These are phyloP conservation scores for Streptanthus diversifolius DNA, from an alignment of 345 rosid genomes.

Conservation along the genomic window DNA sequence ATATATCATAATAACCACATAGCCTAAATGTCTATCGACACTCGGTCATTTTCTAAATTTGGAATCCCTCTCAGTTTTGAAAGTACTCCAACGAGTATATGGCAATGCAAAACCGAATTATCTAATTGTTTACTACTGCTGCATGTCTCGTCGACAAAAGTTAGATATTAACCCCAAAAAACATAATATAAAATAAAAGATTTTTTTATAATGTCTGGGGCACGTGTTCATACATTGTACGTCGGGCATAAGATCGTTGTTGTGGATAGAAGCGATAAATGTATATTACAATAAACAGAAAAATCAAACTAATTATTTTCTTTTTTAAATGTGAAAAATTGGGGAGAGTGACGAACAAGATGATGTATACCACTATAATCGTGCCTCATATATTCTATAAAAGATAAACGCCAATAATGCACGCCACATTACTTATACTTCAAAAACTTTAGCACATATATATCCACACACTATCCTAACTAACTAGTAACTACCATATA, in stretches of 20 bases:
- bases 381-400: slow-evolving; percentile 23
- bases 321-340: background rate
- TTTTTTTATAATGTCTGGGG: background rate
- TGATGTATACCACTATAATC: slow-evolving; percentile 37
- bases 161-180: background rate
- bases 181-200: background rate
- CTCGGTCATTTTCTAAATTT: background rate
- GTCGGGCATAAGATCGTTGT: background rate
- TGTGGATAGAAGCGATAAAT: slow-evolving; percentile 21
- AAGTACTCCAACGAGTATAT: background rate
- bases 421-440: slow-evolving; percentile 28
- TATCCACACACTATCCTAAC: slow-evolving; percentile 9
- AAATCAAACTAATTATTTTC: background rate
- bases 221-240: slow-evolving; percentile 28
- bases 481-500: slow-evolving; percentile 28
- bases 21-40: background rate
- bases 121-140: background rate
- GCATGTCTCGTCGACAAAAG: background rate
- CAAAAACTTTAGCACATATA: slow-evolving; percentile 17
- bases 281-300: slow-evolving; percentile 4
- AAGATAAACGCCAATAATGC: slow-evolving; percentile 33
- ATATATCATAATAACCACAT: background rate
- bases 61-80: background rate
- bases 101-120: background rate
- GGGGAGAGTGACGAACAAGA: slow-evolving; percentile 34